Conservation (phyloP, 257 asterid genomes). For the Echites panduratus region DNA sequence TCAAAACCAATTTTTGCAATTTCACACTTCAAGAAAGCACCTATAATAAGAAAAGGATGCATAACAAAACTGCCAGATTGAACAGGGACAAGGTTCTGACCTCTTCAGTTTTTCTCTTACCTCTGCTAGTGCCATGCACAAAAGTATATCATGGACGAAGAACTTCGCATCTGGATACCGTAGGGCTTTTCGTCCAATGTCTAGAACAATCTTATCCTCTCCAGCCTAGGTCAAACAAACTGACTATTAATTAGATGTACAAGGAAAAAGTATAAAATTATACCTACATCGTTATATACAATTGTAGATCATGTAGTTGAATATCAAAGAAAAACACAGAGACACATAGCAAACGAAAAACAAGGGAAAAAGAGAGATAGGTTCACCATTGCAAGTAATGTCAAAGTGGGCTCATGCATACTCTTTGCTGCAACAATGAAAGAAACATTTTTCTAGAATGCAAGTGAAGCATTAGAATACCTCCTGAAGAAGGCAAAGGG, state of each 20-base stretch:
- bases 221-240: conserved; percentile 63
- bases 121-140: conserved; percentile 99
- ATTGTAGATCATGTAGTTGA: background rate
- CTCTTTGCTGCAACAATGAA: background rate
- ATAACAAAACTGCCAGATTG: conserved; percentile 51
- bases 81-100: conserved; percentile 30
- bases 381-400: background rate
- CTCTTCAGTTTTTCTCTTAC: conserved; percentile 53
- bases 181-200: conserved; percentile 76
- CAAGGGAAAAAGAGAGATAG: background rate
- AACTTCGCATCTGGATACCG: conserved; percentile 75
- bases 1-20: conserved; percentile 81
- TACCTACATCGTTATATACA: background rate
- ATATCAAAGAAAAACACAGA: background rate
- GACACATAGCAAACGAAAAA: background rate
- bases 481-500: conserved; percentile 98
- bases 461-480: conserved; percentile 30
- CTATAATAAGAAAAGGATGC: conserved; percentile 63
- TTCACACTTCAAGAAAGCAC: conserved; percentile 95
- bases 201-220: conserved; percentile 88
- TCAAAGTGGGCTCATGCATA: conserved; percentile 3
- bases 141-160: conserved; percentile 78
- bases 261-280: background rate
- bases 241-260: conserved; percentile 22
- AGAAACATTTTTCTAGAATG: conserved; percentile 12